phyloP scores from a whole-genome alignment of 2,329 filamentous ascomycete genomes.

The Cladosporium sphaerospermum region DNA sequence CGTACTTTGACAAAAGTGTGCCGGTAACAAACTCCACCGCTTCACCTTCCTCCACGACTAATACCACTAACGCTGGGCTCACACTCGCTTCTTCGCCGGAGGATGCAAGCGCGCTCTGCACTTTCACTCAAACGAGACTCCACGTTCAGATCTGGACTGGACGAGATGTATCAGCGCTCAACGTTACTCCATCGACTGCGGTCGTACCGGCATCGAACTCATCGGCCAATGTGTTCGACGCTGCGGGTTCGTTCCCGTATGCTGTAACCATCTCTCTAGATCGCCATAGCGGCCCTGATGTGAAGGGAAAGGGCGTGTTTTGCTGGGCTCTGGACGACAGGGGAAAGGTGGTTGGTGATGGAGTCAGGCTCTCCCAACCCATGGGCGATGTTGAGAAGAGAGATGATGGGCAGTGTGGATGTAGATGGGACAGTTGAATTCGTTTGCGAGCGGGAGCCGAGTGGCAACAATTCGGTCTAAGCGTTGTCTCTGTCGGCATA shows the following conservation, averaged over 20 bases:
- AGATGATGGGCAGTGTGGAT: neutral
- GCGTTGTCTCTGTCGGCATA: too few species aligned
- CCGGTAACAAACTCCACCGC: slow-evolving; percentile 61
- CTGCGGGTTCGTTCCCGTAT: slow-evolving; percentile 55
- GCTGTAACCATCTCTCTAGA: slow-evolving; percentile 55
- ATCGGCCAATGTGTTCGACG: slow-evolving; percentile 41
- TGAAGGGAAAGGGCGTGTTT: slow-evolving; percentile 51
- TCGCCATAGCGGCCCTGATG: slow-evolving; percentile 49
- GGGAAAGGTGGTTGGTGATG: slow-evolving; percentile 1
- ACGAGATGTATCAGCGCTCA: slow-evolving; percentile 6
- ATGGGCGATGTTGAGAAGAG: slow-evolving; percentile 22
- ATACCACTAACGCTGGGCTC: slow-evolving; percentile 1
- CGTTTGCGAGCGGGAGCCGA: neutral
- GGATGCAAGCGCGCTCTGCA: slow-evolving; percentile 46
- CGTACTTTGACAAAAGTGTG: slow-evolving; percentile 80
- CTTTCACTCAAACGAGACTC: slow-evolving; percentile 56
- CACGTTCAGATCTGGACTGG: slow-evolving; percentile 57
- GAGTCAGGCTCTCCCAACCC: slow-evolving; percentile 6
- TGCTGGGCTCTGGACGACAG: slow-evolving; percentile 51
- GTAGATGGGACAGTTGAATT: slow-evolving; percentile 3
- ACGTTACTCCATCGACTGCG: neutral
- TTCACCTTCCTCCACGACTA: slow-evolving; percentile 19
- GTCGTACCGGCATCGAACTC: slow-evolving; percentile 19
- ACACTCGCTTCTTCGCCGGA: slow-evolving; percentile 23
- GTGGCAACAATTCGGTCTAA: too few species aligned